These are phyloP conservation scores for Pilatotrama ljubarskyi DNA, from an alignment of 768 basidiomycete species.

Conservation along the genomic window DNA sequence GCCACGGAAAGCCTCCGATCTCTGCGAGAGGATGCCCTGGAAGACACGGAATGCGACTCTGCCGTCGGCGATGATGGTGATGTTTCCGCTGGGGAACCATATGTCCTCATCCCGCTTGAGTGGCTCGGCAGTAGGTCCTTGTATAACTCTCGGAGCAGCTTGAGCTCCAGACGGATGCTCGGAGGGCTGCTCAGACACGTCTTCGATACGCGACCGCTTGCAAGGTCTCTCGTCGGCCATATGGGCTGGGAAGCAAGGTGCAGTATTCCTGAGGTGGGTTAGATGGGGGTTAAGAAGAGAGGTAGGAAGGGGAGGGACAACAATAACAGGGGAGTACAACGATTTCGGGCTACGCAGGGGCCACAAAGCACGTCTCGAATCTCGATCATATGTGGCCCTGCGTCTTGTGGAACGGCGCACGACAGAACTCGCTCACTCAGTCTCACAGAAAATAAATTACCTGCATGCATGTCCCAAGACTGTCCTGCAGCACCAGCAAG, in stretches of 20 bases:
- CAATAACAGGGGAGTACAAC: not conserved
- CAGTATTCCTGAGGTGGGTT: not conserved
- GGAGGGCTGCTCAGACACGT: not conserved
- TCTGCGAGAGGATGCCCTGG: constrained; percentile 14
- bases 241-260: not conserved
- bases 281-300: not conserved
- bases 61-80: constrained; percentile 51
- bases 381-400: not conserved
- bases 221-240: not conserved
- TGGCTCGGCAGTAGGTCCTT: not conserved
- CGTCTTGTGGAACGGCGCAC: no score
- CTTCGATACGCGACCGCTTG: not conserved
- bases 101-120: not conserved
- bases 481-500: no score
- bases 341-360: no score
- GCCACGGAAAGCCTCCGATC: constrained; percentile 18
- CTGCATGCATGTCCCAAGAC: no score
- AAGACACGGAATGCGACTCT: constrained; percentile 17
- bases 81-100: constrained; percentile 73
- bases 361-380: not conserved
- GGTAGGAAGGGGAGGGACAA: not conserved
- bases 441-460: no score
- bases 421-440: no score
- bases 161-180: no score
- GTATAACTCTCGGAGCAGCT: not conserved